A percentile compares a stretch with the other conserved stretches of the same genome.
These are phyloP conservation scores for Annulohypoxylon stygium DNA, from an alignment of 495 filamentous ascomycete species.

Conservation along the genomic window DNA sequence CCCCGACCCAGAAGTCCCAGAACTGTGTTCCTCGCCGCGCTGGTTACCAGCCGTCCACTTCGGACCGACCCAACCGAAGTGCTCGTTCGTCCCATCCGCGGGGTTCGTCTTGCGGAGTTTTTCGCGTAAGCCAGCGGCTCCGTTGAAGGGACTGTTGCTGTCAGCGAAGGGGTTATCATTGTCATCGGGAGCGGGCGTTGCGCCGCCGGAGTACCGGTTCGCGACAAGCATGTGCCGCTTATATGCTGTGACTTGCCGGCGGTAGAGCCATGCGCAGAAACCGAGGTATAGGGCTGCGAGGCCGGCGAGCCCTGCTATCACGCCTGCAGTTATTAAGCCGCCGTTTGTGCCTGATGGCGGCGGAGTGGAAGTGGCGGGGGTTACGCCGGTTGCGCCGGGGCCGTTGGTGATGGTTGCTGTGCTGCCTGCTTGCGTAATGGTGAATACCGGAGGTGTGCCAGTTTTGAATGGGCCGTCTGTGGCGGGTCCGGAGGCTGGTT, in stretches of 20 bases:
- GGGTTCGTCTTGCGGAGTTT: slow-evolving; percentile 43
- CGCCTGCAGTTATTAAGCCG: slow-evolving; percentile 73
- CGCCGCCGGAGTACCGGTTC: slow-evolving; percentile 54
- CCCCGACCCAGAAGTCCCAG: slow-evolving; percentile 35
- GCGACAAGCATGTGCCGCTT: slow-evolving; percentile 71
- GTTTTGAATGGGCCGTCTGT: slow-evolving; percentile 77
- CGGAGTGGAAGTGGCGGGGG: slow-evolving; percentile 19
- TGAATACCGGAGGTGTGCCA: slow-evolving; percentile 73
- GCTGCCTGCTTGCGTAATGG: slow-evolving; percentile 69
- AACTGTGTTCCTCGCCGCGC: slow-evolving; percentile 46
- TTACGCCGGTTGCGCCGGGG: slow-evolving; percentile 30
- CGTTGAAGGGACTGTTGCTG: neutral
- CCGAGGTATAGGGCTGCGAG: slow-evolving; percentile 72
- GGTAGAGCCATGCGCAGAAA: slow-evolving; percentile 79
- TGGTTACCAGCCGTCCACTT: slow-evolving; percentile 40
- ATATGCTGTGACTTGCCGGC: slow-evolving; percentile 72
- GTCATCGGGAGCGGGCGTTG: neutral
- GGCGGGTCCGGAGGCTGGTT: slow-evolving; percentile 70
- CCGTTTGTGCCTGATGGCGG: slow-evolving; percentile 57
- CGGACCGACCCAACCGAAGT: slow-evolving; percentile 55
- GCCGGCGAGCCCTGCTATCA: slow-evolving; percentile 71
- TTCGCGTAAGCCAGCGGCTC: slow-evolving; percentile 39
- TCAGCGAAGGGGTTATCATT: neutral
- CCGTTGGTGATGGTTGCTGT: slow-evolving; percentile 66
- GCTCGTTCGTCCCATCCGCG: slow-evolving; percentile 46